These are phyloP conservation scores for Gleditsia sinensis DNA, from an alignment of 306 rosid species.

Conservation along the genomic window DNA sequence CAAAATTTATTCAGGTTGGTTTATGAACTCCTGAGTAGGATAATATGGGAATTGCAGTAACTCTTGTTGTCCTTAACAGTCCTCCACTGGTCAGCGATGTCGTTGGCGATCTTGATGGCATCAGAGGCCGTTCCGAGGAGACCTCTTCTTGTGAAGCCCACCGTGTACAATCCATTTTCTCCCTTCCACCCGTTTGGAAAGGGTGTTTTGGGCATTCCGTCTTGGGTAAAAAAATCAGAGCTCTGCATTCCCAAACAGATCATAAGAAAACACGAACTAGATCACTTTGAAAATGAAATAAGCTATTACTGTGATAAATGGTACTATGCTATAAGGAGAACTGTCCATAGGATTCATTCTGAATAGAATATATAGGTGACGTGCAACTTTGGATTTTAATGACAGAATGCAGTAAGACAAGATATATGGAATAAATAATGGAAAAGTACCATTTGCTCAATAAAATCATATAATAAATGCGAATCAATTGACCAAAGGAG, in stretches of 20 bases:
- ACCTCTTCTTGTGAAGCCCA: constrained; percentile 86
- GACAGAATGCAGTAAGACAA: neutral
- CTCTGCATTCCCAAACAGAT: constrained; percentile 32
- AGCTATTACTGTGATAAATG: neutral
- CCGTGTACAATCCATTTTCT: constrained; percentile 75
- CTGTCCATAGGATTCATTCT: neutral
- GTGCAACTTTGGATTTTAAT: constrained; percentile 1
- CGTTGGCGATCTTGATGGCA: constrained; percentile 66
- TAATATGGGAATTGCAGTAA: constrained; percentile 50
- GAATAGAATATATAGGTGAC: neutral
- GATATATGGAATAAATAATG: neutral
- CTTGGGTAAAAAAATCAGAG: constrained; percentile 66
- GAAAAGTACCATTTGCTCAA: too few relatives aligned
- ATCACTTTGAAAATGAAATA: neutral
- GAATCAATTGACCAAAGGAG: constrained; percentile 21
- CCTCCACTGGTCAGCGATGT: constrained; percentile 64
- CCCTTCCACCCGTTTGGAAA: constrained; percentile 96
- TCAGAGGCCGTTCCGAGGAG: constrained; percentile 76
- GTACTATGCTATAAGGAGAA: neutral
- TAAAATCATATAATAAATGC: too few relatives aligned
- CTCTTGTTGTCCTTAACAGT: constrained; percentile 32
- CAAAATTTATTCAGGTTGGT: neutral
- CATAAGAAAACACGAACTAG: neutral
- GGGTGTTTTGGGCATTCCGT: constrained; percentile 86
- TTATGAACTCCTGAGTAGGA: constrained; percentile 44